Evolutionary conservation across 2,329 filamentous ascomycete species (phyloP), one percentile per base, ranked within the genome.

Genomic region (Neofusicoccum parvum): DNA sequence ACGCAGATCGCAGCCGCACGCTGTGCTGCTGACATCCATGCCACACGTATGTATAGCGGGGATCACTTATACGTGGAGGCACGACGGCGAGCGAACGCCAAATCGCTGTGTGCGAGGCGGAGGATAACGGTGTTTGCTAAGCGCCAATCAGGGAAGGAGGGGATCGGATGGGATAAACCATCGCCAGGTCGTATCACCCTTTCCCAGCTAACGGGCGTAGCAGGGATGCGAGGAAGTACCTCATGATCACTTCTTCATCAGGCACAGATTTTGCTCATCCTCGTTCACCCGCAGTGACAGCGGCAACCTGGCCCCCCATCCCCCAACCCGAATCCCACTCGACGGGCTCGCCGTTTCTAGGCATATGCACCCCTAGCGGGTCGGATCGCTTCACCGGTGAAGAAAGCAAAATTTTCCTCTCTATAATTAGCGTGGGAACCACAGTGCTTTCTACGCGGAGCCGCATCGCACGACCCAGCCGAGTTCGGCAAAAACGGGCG

Each of bases 161-260:
- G n/a, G 23, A 60, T 15, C 41, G 20, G 27, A 60, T 36, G 41
- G 54, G 27, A 60, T 17, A 20, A 6, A 60, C 56, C 36, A 48
- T 46, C 27, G 5, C n/a, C 32, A 60, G 15, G 27, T 60, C 56
- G 56, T 46, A 41, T 37, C 43, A 36, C 56, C 7, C 27, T 20
- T 17, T 48, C 11, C 5, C 27, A 48, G 17, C 32, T 34, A 48
- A 60, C 27, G 56, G 54, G 23, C 5, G 43, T 37, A 60, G 32
- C 56, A 60, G 56, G 56, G 56, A 12, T 48, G 7, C 45, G 32
- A 5, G 14, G 32, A 23, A 39, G 37, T 37, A 45, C 27, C 56
- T 60, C 56, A 60, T 60, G 56, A 60, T 60, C 56, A 60, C 9
- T 60, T 60, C 56, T 60, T 48, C 56, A 60, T 48, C 45, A 36